Evolutionary conservation across 306 rosid species (phyloP).

Genomic region (Sicyos edulis): DNA sequence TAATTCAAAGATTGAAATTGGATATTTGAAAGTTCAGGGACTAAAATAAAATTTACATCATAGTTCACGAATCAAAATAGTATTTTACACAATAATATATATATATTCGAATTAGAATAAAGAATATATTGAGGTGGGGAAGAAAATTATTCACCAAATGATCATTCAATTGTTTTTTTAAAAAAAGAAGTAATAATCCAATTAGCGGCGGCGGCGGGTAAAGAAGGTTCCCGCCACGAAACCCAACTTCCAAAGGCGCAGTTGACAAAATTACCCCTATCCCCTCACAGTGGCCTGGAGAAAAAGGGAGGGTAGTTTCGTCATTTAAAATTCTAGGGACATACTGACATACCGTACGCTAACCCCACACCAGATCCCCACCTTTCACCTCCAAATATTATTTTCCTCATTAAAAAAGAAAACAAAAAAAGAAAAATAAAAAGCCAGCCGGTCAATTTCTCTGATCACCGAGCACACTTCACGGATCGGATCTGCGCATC

Average conservation of each 20-base stretch:
- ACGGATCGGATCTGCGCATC: slow-evolving; percentile 69
- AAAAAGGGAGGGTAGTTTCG: slow-evolving; percentile 10
- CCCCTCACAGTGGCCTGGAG: too few species aligned
- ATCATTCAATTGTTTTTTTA: too few species aligned
- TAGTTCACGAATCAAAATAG: too few species aligned
- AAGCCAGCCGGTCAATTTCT: slow-evolving; percentile 1
- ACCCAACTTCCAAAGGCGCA: slow-evolving; percentile 13
- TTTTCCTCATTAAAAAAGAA: background rate
- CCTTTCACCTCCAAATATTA: background rate
- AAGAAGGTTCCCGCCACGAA: slow-evolving; percentile 21
- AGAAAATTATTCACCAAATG: too few species aligned
- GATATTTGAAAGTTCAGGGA: too few species aligned
- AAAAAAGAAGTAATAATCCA: too few species aligned
- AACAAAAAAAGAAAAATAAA: background rate
- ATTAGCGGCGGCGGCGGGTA: slow-evolving; percentile 13
- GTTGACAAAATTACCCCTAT: slow-evolving; percentile 1
- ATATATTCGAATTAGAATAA: too few species aligned
- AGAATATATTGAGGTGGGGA: too few species aligned
- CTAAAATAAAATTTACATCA: too few species aligned
- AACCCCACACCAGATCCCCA: slow-evolving; percentile 20
- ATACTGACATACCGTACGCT: slow-evolving; percentile 20
- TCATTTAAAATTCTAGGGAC: slow-evolving; percentile 7
- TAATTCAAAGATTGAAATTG: too few species aligned
- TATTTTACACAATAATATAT: too few species aligned
- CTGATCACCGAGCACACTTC: slow-evolving; percentile 46